These are phyloP conservation scores for Nigrospora sphaerica DNA, from an alignment of 2,329 filamentous ascomycete species.

Conservation along the genomic window DNA sequence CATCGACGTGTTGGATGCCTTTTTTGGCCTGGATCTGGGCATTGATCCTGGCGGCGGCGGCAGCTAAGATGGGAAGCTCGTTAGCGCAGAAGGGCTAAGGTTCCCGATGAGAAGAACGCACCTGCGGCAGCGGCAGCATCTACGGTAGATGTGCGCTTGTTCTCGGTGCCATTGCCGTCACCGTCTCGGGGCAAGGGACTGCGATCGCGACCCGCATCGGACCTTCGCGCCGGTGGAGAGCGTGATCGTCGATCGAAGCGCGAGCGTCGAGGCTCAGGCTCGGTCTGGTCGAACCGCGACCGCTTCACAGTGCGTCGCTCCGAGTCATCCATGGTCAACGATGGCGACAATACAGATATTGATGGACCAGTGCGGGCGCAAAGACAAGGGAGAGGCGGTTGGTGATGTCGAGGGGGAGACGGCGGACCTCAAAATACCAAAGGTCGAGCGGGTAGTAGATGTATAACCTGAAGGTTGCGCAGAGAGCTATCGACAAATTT, in stretches of 20 bases:
- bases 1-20: slow-evolving; percentile 83
- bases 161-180: slow-evolving; percentile 23
- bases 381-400: too few relatives aligned
- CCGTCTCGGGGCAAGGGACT: slow-evolving; percentile 59
- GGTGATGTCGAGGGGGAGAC: too few relatives aligned
- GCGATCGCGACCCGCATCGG: slow-evolving; percentile 68
- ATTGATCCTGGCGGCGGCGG: slow-evolving; percentile 83
- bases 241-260: slow-evolving; percentile 90
- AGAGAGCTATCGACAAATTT: too few relatives aligned
- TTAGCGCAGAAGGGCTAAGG: too few relatives aligned
- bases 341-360: neutral
- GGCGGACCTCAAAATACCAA: too few relatives aligned
- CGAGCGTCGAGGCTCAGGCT: slow-evolving; percentile 70
- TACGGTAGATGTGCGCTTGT: slow-evolving; percentile 38
- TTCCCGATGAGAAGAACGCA: slow-evolving; percentile 29
- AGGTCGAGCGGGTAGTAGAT: too few relatives aligned
- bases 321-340: slow-evolving; percentile 61
- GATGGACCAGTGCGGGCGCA: too few relatives aligned
- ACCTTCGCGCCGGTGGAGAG: slow-evolving; percentile 63
- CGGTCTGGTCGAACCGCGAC: slow-evolving; percentile 90
- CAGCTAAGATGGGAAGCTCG: slow-evolving; percentile 45
- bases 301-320: slow-evolving; percentile 70
- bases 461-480: too few relatives aligned
- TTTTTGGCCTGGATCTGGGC: slow-evolving; percentile 79
- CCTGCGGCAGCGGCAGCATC: slow-evolving; percentile 76